Conservation (phyloP, 257 asterid species). For the Solanum appendiculatum region DNA sequence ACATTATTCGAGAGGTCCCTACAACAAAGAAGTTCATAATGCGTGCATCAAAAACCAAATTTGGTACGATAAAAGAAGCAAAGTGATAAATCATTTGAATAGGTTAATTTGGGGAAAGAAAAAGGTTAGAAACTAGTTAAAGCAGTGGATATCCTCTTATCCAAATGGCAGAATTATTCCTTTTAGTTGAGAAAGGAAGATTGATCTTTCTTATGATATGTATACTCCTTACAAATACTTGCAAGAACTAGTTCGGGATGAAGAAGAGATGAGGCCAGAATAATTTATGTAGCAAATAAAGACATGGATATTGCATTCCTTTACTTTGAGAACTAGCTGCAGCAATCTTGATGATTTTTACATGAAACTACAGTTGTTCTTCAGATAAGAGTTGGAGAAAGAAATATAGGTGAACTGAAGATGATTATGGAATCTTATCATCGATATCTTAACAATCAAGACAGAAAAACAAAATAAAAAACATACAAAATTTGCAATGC, state of each 20-base stretch:
- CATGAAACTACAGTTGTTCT: not conserved
- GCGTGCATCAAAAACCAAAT: not conserved
- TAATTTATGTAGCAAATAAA: not conserved
- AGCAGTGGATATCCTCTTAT: not conserved
- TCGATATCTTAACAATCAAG: not conserved
- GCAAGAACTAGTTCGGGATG: not conserved
- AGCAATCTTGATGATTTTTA: not conserved
- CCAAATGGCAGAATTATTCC: not conserved
- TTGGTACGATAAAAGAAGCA: not conserved
- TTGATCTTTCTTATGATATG: not conserved
- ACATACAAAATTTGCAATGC: conserved; percentile 51
- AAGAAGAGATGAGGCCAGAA: not conserved
- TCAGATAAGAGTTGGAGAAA: not conserved
- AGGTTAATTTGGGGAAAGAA: not conserved
- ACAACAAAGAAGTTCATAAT: conserved; percentile 4
- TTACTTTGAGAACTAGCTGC: not conserved
- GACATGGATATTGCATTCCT: not conserved
- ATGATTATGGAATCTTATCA: not conserved
- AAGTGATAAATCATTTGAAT: not conserved
- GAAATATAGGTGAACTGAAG: not conserved
- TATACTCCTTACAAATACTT: not conserved
- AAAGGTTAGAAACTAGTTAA: not conserved
- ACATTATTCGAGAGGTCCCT: conserved; percentile 93
- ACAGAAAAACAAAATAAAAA: not conserved
- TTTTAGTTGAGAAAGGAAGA: not conserved